Conservation (phyloP, 169 alveolate genomes). For the Cytauxzoon felis region DNA sequence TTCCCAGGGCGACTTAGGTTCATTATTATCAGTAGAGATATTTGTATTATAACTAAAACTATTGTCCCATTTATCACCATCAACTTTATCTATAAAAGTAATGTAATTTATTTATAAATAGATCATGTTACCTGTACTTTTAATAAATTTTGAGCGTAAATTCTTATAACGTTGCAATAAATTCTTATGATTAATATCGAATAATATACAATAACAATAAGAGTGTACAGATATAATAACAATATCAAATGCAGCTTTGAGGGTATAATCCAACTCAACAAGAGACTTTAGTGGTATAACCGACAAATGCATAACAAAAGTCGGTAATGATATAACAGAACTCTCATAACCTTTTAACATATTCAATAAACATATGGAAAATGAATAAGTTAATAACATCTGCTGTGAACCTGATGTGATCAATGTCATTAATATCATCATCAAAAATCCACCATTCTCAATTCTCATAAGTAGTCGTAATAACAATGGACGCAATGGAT, state of each 20-base stretch:
- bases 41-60: background rate
- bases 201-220: constrained; percentile 1
- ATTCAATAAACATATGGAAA: background rate
- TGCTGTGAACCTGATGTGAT: constrained; percentile 9
- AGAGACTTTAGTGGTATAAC: background rate
- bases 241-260: background rate
- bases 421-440: background rate
- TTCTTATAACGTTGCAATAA: background rate
- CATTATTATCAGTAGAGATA: background rate
- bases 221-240: background rate
- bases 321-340: constrained; percentile 4
- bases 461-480: background rate
- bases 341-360: constrained; percentile 10
- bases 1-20: constrained; percentile 58
- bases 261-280: too few species aligned
- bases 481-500: constrained; percentile 2
- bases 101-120: background rate
- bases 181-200: constrained; percentile 9
- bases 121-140: background rate
- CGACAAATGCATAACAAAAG: constrained; percentile 9
- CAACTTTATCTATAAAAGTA: background rate
- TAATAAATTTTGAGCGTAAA: background rate
- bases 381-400: constrained; percentile 12
- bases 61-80: background rate
- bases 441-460: background rate